Evolutionary conservation across 768 basidiomycete genomes (phyloP), one percentile per base, ranked within the genome.

Genomic region (Gloeopeniophorella convolvens): DNA sequence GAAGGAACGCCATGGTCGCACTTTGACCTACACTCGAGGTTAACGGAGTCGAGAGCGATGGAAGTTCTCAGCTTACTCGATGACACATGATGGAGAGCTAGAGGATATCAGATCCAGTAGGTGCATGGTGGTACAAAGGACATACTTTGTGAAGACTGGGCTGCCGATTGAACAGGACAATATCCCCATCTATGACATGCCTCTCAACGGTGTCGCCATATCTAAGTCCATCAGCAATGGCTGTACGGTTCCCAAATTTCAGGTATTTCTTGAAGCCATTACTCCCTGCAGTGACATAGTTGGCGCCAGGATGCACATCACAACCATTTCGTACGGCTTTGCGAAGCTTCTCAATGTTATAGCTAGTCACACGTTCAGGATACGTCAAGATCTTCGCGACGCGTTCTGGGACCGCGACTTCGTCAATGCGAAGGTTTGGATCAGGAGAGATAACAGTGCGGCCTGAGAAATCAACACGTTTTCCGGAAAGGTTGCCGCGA

Each of bases 21-120:
- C 79, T 76, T 95, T 95, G 35, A 81, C 83, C 82, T 83, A 45
- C n/a, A 16, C 5, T 2, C 26, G 30, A 26, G 31, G 48, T 53
- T 40, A 55, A 53, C 45, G 24, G 54, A 26, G 20, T 49, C n/a
- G 41, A 43, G 15, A 23, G 16, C 34, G n/a, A 32, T 15, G 28
- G 30, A 21, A 16, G 15, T 11, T 35, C 13, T 42, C 12, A 7
- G 62, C 78, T 58, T 51, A 89, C 94, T 52, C 93, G 76, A 70
- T 99, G 96, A 64, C 93, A 96, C 92, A 99, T 98, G 65, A 99
- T 98, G 5, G 96, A 98, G 15, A 99, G 75, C 86, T 90, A 53
- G n/a, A 47, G 30, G 52, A 2, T n/a, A 10, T 48, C 45, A 33
- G 28, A 36, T 4, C 24, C 41, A 16, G 20, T 15, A 26, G 13